Percentiles rank a stretch among this genome's conserved stretches.
Evolutionary conservation across 495 filamentous ascomycete species (phyloP).

Genomic region (Neurospora terricola): DNA sequence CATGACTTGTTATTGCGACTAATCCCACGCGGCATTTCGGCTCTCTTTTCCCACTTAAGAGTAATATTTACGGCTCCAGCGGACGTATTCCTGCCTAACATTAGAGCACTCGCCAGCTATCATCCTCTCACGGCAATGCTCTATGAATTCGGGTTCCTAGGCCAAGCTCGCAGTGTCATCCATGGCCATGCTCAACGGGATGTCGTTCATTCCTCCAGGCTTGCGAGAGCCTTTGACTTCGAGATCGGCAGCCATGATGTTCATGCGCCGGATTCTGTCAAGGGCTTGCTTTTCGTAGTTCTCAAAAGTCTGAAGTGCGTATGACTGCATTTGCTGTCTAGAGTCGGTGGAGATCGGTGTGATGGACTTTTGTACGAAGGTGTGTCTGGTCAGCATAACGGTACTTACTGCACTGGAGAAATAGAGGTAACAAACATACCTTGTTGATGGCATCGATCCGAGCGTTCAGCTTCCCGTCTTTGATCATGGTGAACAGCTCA

Average conservation of each 20-base stretch:
- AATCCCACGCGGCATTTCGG: not conserved
- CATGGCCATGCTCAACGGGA: not conserved
- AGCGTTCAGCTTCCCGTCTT: conserved; percentile 57
- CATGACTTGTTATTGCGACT: not conserved
- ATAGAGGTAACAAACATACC: conserved; percentile 29
- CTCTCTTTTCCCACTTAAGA: not conserved
- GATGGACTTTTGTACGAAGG: conserved; percentile 41
- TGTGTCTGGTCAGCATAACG: not conserved
- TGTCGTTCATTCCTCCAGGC: not conserved
- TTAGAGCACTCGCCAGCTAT: not conserved
- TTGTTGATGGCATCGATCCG: conserved; percentile 76
- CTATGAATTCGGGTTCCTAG: not conserved
- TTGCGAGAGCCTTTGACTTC: conserved; percentile 46
- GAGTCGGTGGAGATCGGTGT: conserved; percentile 55
- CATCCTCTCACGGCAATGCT: not conserved
- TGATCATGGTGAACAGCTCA: conserved; percentile 71
- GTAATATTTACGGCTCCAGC: not conserved
- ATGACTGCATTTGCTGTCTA: conserved; percentile 55
- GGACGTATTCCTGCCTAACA: not conserved
- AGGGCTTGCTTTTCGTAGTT: conserved; percentile 65
- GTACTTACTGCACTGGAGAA: not conserved
- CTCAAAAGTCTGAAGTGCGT: conserved; percentile 55
- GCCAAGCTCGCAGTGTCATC: not conserved
- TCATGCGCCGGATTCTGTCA: conserved; percentile 64
- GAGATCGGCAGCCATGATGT: conserved; percentile 61